Percentiles rank a stretch among this genome's conserved stretches.
Conservation (phyloP, 2,329 filamentous ascomycete species). For the Nigrospora osmanthi region DNA sequence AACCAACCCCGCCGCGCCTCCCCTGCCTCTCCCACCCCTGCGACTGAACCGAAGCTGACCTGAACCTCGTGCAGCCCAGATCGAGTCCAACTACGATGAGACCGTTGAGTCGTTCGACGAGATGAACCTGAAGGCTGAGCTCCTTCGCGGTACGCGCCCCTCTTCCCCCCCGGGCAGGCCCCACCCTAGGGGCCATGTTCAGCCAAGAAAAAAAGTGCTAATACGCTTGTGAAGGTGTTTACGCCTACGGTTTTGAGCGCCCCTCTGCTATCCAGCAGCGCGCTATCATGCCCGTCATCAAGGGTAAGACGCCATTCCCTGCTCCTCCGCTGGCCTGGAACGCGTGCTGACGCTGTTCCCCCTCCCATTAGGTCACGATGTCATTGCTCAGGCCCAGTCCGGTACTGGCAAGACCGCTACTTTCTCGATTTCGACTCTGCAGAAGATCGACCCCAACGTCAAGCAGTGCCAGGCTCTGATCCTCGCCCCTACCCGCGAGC, state of each 20-base stretch:
- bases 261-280: slow-evolving; percentile 99
- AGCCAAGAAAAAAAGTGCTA: no score
- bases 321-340: neutral
- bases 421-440: slow-evolving; percentile 97
- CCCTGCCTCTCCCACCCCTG: no score
- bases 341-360: neutral
- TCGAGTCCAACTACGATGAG: slow-evolving; percentile 99
- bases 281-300: slow-evolving; percentile 99
- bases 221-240: slow-evolving; percentile 57
- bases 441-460: slow-evolving; percentile 93
- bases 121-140: slow-evolving; percentile 95
- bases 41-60: no score
- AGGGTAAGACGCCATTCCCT: slow-evolving; percentile 56
- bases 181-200: neutral
- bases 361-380: slow-evolving; percentile 78
- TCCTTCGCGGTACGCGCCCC: slow-evolving; percentile 70
- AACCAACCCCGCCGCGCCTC: no score
- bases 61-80: slow-evolving; percentile 62
- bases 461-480: slow-evolving; percentile 98
- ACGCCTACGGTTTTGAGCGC: slow-evolving; percentile 99
- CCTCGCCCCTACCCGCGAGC: slow-evolving; percentile 93
- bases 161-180: slow-evolving; percentile 8
- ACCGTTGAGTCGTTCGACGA: slow-evolving; percentile 98
- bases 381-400: slow-evolving; percentile 98
- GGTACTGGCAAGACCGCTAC: slow-evolving; percentile 99